Conservation (phyloP, 2,329 filamentous ascomycete species). For the Claviceps citrina region DNA sequence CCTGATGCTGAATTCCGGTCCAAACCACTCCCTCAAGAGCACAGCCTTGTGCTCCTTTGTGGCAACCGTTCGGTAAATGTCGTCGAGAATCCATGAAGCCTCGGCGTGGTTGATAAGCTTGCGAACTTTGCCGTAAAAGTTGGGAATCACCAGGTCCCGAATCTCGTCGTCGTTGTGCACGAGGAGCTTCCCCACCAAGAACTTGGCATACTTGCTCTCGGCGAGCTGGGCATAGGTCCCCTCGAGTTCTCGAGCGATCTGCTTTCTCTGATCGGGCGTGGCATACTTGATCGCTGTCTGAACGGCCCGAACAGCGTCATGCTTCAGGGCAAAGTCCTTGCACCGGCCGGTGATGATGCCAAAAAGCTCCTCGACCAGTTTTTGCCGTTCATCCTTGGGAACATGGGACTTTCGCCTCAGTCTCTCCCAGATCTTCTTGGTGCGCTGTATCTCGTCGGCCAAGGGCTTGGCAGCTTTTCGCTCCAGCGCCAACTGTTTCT, state of each 20-base stretch:
- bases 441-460: constrained; percentile 71
- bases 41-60: constrained; percentile 73
- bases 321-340: constrained; percentile 94
- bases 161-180: constrained; percentile 83
- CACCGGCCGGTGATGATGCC: constrained; percentile 79
- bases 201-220: constrained; percentile 95
- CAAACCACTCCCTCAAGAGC: constrained; percentile 89
- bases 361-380: constrained; percentile 79
- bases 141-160: constrained; percentile 73
- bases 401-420: constrained; percentile 88
- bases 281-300: constrained; percentile 97
- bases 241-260: constrained; percentile 74
- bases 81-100: constrained; percentile 93
- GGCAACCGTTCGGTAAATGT: constrained; percentile 82
- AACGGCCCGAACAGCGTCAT: constrained; percentile 90
- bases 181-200: constrained; percentile 86
- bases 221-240: constrained; percentile 73
- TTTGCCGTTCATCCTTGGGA: constrained; percentile 71
- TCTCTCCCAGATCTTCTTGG: constrained; percentile 95
- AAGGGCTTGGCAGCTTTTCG: constrained; percentile 87
- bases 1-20: constrained; percentile 77
- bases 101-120: constrained; percentile 92
- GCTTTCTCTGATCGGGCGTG: constrained; percentile 65
- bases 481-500: constrained; percentile 75
- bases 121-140: constrained; percentile 89